Evolutionary conservation across 2,329 filamentous ascomycete genomes (phyloP).

Genomic region (Remersonia thermophila): DNA sequence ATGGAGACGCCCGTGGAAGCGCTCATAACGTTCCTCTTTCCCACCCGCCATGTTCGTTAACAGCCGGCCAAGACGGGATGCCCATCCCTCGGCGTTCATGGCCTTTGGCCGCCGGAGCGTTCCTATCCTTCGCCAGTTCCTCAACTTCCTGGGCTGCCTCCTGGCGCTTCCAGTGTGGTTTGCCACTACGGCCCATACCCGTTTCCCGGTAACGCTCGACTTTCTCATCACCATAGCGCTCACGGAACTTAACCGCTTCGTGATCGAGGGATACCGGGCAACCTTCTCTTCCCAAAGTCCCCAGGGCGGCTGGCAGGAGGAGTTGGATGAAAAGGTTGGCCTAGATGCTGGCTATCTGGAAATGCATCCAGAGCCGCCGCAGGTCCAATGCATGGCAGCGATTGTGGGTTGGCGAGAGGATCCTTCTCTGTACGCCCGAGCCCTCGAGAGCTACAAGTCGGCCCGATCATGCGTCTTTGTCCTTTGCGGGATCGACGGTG

Average conservation of each 20-base stretch:
- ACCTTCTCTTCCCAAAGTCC: not conserved
- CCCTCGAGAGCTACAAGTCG: slow-evolving; percentile 9
- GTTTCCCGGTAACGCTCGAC: slow-evolving; percentile 7
- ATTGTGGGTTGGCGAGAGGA: slow-evolving; percentile 11
- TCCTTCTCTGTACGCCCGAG: slow-evolving; percentile 5
- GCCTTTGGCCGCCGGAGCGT: slow-evolving; percentile 1
- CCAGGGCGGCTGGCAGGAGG: not conserved
- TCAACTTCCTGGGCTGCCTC: slow-evolving; percentile 8
- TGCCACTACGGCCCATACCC: slow-evolving; percentile 6
- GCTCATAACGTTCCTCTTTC: too few species aligned
- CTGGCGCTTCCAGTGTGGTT: slow-evolving; percentile 5
- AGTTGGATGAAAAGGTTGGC: too few species aligned
- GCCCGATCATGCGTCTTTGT: slow-evolving; percentile 6
- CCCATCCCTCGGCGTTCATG: not conserved
- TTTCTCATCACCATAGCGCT: slow-evolving; percentile 10
- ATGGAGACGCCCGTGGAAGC: too few species aligned
- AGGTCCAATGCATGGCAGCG: slow-evolving; percentile 6
- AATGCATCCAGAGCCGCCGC: not conserved
- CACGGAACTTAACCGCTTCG: slow-evolving; percentile 9
- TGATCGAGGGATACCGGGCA: slow-evolving; percentile 6
- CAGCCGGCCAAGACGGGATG: not conserved
- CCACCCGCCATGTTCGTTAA: slow-evolving; percentile 2
- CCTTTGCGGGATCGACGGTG: slow-evolving; percentile 9
- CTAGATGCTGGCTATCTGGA: too few species aligned
- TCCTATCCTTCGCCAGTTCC: slow-evolving; percentile 3